Evolutionary conservation across 164 flowering plant species (phyloP).

Genomic region (Tetracentron sinense): DNA sequence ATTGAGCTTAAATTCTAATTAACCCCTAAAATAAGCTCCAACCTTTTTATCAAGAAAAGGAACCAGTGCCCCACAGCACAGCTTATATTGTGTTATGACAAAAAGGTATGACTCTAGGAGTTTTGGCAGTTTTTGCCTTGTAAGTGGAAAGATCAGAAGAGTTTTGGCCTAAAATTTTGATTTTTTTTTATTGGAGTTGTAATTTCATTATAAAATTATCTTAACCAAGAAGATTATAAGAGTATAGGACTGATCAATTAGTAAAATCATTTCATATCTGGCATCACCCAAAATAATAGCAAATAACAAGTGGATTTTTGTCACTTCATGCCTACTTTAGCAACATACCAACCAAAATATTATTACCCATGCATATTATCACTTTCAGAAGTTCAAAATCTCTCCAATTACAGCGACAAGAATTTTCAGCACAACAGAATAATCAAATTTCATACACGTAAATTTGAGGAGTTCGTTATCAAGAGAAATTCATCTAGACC

Average conservation of each 20-base stretch:
- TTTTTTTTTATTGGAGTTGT: no score
- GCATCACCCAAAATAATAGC: conserved; percentile 27
- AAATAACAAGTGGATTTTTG: conserved; percentile 47
- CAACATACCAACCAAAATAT: conserved; percentile 16
- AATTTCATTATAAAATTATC: neutral
- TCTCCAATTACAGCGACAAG: neutral
- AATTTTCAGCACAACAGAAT: conserved; percentile 7
- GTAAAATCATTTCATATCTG: no score
- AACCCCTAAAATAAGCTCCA: neutral
- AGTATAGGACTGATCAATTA: conserved; percentile 11
- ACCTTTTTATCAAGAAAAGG: neutral
- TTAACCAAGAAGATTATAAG: no score
- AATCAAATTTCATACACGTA: neutral
- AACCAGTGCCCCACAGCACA: neutral
- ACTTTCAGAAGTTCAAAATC: conserved; percentile 4
- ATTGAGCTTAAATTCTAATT: no score
- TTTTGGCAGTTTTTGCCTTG: neutral
- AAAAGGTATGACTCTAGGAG: neutral
- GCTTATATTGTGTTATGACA: neutral
- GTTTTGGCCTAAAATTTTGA: neutral
- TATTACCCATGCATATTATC: conserved; percentile 2
- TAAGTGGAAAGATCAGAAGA: neutral
- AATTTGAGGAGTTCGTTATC: conserved; percentile 5
- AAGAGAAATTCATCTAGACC: neutral
- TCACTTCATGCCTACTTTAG: conserved; percentile 34